Percentiles rank a stretch among this genome's conserved stretches.
Conservation (phyloP, 129 eudicot genomes). For the Artemisia tridentata region DNA sequence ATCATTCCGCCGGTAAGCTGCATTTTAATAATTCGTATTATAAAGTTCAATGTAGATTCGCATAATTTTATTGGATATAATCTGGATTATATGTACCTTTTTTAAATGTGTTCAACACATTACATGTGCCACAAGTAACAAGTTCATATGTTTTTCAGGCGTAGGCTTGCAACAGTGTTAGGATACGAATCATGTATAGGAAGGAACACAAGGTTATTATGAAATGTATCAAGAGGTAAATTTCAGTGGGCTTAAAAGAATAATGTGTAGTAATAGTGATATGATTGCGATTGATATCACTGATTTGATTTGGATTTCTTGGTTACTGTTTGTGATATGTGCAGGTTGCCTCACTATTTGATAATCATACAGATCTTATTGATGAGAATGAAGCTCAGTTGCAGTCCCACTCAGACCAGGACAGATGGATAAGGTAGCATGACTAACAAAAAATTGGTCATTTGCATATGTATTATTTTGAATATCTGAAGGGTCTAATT, state of each 20-base stretch:
- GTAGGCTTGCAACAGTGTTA: conserved; percentile 71
- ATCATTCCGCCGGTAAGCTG: background rate
- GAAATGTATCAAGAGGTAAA: conserved; percentile 88
- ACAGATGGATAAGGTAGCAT: conserved; percentile 60
- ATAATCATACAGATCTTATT: conserved; percentile 76
- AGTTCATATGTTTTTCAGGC: conserved; percentile 39
- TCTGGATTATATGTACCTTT: background rate
- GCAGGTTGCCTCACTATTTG: conserved; percentile 90
- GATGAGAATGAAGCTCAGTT: conserved; percentile 72
- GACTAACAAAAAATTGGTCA: background rate
- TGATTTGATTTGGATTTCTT: background rate
- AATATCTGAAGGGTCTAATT: too few species aligned
- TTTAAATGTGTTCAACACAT: background rate
- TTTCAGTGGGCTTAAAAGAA: conserved; percentile 9
- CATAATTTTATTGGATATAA: background rate
- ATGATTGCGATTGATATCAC: background rate
- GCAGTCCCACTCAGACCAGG: conserved; percentile 39
- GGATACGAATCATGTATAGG: conserved; percentile 53
- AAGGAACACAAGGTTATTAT: conserved; percentile 80
- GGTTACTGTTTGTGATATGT: background rate
- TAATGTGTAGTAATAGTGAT: too few species aligned
- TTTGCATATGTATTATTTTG: background rate
- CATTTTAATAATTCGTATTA: background rate
- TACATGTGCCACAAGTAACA: background rate
- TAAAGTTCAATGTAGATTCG: background rate